A percentile compares a stretch with the other conserved stretches of the same genome.
Evolutionary conservation across 805 yeast genomes (phyloP).

Genomic region (Debaryomyces hansenii): DNA sequence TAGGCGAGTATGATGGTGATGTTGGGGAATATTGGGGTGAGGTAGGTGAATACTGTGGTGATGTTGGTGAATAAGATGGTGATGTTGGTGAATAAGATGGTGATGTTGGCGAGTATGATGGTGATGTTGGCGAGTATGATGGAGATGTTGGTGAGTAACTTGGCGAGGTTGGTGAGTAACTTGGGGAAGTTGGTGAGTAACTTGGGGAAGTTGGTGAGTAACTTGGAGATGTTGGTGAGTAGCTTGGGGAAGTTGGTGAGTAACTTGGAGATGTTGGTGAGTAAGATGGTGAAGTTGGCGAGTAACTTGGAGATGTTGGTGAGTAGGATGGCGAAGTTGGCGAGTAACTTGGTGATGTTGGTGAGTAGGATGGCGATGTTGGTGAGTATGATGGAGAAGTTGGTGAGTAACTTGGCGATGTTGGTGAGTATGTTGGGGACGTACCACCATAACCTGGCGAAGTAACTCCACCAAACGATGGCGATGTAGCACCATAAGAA

Average conservation of each 20-base stretch:
- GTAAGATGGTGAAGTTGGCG: constrained; percentile 72
- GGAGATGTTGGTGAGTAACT: constrained; percentile 79
- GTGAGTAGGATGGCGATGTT: constrained; percentile 71
- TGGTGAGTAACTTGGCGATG: constrained; percentile 57
- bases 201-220: constrained; percentile 76
- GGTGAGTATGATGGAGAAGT: constrained; percentile 73
- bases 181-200: constrained; percentile 59
- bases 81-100: constrained; percentile 82
- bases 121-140: constrained; percentile 73
- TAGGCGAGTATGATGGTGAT: constrained; percentile 57
- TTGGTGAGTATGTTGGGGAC: constrained; percentile 70
- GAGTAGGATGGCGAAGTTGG: constrained; percentile 58
- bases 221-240: constrained; percentile 76
- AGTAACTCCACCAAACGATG: constrained; percentile 51
- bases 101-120: constrained; percentile 71
- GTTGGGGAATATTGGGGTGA: constrained; percentile 52
- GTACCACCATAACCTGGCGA: constrained; percentile 70
- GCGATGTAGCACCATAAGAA: constrained; percentile 49
- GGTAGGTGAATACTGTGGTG: constrained; percentile 75
- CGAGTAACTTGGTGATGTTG: constrained; percentile 59
- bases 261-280: constrained; percentile 75
- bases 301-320: constrained; percentile 78
- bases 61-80: constrained; percentile 64
- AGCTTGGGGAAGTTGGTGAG: constrained; percentile 53
- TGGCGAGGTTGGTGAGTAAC: constrained; percentile 69